Conservation (phyloP, 2,329 filamentous ascomycete species). For the Coniochaeta hoffmannii region DNA sequence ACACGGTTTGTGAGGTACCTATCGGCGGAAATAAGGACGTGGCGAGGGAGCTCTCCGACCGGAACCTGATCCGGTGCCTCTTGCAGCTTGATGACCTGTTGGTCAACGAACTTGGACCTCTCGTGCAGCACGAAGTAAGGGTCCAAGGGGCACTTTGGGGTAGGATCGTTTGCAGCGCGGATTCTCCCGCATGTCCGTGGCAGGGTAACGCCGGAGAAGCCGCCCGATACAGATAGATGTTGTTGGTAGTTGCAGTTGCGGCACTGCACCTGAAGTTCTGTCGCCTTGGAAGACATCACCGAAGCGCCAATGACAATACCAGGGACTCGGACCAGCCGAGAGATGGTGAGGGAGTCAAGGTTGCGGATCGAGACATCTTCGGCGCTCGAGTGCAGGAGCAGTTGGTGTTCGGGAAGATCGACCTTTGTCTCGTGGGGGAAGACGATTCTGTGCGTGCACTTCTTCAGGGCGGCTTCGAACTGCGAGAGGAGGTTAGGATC, state of each 20-base stretch:
- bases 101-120: constrained; percentile 89
- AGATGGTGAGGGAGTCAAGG: constrained; percentile 85
- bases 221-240: constrained; percentile 66
- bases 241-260: constrained; percentile 72
- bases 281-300: constrained; percentile 93
- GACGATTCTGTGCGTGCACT: constrained; percentile 88
- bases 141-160: constrained; percentile 78
- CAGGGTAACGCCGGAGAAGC: constrained; percentile 80
- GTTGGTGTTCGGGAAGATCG: constrained; percentile 80
- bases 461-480: constrained; percentile 87
- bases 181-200: constrained; percentile 68
- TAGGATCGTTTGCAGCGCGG: constrained; percentile 56
- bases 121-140: constrained; percentile 96
- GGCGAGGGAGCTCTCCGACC: constrained; percentile 88
- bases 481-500: constrained; percentile 25
- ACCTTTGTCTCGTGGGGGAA: constrained; percentile 66
- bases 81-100: constrained; percentile 96
- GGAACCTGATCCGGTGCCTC: constrained; percentile 97
- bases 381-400: constrained; percentile 87
- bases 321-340: constrained; percentile 89
- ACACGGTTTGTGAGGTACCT: constrained; percentile 92
- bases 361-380: constrained; percentile 90
- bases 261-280: constrained; percentile 78
- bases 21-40: constrained; percentile 95
- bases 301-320: constrained; percentile 97